Conservation (phyloP, 305 asterid species). For the Striga hermonthica region DNA sequence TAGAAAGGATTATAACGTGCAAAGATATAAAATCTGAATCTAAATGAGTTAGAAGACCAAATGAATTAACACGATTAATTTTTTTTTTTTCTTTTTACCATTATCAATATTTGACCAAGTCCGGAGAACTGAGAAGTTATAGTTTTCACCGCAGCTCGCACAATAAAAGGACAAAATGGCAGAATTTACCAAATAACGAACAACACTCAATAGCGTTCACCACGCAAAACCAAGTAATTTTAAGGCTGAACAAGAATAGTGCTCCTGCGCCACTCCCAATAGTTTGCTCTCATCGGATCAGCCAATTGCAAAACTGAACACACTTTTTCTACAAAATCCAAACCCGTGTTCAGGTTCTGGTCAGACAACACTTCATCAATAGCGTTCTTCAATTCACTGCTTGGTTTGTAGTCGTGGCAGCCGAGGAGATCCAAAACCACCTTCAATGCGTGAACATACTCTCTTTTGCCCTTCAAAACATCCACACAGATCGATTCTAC, state of each 20-base stretch:
- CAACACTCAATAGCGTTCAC: too few relatives aligned
- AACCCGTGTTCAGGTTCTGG: slow-evolving; percentile 19
- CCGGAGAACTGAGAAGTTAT: too few relatives aligned
- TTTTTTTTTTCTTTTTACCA: too few relatives aligned
- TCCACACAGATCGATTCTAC: slow-evolving; percentile 51
- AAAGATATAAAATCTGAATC: too few relatives aligned
- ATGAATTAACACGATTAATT: too few relatives aligned
- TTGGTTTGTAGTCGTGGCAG: slow-evolving; percentile 36
- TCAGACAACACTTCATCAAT: slow-evolving; percentile 36
- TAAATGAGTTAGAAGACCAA: too few relatives aligned
- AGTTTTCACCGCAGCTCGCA: too few relatives aligned
- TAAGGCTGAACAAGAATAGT: slow-evolving; percentile 32
- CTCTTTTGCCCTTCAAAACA: slow-evolving; percentile 34
- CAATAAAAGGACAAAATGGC: too few relatives aligned
- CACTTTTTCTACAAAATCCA: slow-evolving; percentile 35
- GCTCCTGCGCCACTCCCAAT: slow-evolving; percentile 59
- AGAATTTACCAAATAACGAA: too few relatives aligned
- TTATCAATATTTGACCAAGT: too few relatives aligned
- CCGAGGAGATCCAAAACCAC: slow-evolving; percentile 51
- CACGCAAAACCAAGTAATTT: neutral
- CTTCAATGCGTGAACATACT: slow-evolving; percentile 42
- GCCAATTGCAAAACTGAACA: slow-evolving; percentile 43
- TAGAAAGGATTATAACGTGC: too few relatives aligned
- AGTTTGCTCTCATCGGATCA: slow-evolving; percentile 54
- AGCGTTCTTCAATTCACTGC: slow-evolving; percentile 44